Base-by-base conservation (phyloP, 257 asterid genomes). In the Solanum tarijense region DNA sequence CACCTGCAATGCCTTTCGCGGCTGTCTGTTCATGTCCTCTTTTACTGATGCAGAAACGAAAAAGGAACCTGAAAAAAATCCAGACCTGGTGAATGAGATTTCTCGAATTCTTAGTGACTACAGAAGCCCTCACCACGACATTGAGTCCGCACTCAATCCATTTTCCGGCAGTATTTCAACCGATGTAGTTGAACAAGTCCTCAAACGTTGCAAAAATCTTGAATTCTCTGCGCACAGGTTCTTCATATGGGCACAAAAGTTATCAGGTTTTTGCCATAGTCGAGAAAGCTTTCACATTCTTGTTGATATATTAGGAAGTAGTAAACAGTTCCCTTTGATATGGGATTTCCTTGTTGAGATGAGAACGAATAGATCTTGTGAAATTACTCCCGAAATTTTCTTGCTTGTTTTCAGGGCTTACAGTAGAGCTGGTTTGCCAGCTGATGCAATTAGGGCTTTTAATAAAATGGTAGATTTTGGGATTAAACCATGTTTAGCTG, bases 191-290 rank as follows among this genome's bases (percentile, higher is more conserved):
- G 98, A 96, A 83, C 94, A 94, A 83, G 99, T 97, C 21, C 91
- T 97, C 88, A 96, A 94, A 84, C 90, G 99, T 66, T 96, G 99
- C 91, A 95, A 88, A 83, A 92, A 92, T 88, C 96, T 97, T 16
- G 98, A 98, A 6, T 95, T 96, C 76, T 93, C 99, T 20, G 98
- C 98, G 38, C 98, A 97, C 86, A 93, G 99, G 82, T 96, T 97
- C 96, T 96, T 97, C 43, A 90, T 91, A 2, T 97, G 98, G 99
- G 97, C 98, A 38, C 93, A 90, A 89, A 84, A 68, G 39, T 60
- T 95, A 27, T 95, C 98, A 20, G 94, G 92, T 23, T 97, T 97
- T 87, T 88, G 35, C 31, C 98, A 93, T 88, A 97, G 95, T 93
- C 43, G 87, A 88, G 92, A 93, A 83, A 94, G 96, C 43, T 92